Evolutionary conservation across 2,329 filamentous ascomycete species (phyloP).

Genomic region (Colletotrichum neosansevieriae): DNA sequence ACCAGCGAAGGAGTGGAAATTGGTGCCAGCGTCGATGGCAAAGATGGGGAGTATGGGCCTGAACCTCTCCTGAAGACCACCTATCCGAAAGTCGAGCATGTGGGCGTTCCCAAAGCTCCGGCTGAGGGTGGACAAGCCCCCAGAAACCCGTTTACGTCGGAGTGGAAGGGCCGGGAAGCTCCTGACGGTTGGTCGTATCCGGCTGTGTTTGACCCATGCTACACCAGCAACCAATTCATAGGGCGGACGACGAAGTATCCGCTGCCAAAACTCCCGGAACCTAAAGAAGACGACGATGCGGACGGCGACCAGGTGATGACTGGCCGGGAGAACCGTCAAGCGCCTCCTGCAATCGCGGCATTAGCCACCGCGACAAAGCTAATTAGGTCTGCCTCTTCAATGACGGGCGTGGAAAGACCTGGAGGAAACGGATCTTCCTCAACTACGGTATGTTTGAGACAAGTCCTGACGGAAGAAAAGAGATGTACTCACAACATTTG

Average conservation of each 20-base stretch:
- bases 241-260: conserved; percentile 17
- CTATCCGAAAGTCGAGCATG: neutral
- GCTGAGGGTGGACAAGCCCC: conserved; percentile 28
- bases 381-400: neutral
- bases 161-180: conserved; percentile 26
- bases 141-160: conserved; percentile 39
- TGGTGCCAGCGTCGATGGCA: conserved; percentile 19
- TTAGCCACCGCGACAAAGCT: neutral
- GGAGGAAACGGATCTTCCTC: neutral
- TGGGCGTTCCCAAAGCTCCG: conserved; percentile 30
- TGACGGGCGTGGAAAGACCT: neutral
- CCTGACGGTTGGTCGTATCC: conserved; percentile 8
- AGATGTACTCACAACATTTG: no score
- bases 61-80: neutral
- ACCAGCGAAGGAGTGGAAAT: conserved; percentile 10
- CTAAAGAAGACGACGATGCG: conserved; percentile 35
- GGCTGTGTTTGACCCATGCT: conserved; percentile 30
- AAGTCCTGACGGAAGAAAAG: no score
- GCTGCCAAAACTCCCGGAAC: conserved; percentile 10
- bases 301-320: neutral
- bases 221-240: conserved; percentile 39
- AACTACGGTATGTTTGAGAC: neutral
- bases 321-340: neutral
- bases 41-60: conserved; percentile 22
- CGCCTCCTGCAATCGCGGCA: neutral